Evolutionary conservation across 441 rosid genomes (phyloP), one percentile per base, ranked within the genome.

Genomic region (Pelargonium australe): DNA sequence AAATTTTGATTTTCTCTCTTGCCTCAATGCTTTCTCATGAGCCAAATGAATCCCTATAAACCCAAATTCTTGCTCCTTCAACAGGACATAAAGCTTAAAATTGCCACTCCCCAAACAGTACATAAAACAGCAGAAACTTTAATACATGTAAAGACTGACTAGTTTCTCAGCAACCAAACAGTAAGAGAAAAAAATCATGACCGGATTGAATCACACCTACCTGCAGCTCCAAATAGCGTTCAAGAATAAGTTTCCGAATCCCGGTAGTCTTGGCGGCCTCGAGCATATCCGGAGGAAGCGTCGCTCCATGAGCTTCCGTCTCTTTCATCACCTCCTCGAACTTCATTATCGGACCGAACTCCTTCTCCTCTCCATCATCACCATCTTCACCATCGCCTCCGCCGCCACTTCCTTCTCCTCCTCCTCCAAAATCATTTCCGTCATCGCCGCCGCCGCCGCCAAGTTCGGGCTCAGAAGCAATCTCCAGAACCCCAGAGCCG

Each of bases 141-240:
- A 2, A 55, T 1, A 55, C 0, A 16, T 55, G 25, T 16, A 28
- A 2, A 28, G 34, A 28, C 34, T 28, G 34, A 3, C 4, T 3
- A 28, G 23, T 55, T 55, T 55, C 61, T 55, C 61, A 55, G 61
- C 23, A 55, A 55, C 23, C 61, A 55, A 55, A 55, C 61, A 55
- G 25, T 17, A 55, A 16, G 10, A 55, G 61, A 20, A 55, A 55
- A 55, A 28, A 16, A 55, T 55, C 58, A 2, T 34, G 16, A 17
- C 7, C 60, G 28, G 0, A 51, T 41, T 25, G 13, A 55, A 28
- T 28, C 25, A 16, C 61, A 28, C 34, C 7, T 80, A 88, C 97
- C 96, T 87, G 97, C 85, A 93, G 79, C 60, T 91, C 92, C 81
- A 94, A 78, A 75, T 89, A 91, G 73, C 97, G 81, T 74, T 85